Evolutionary conservation across 352 stramenopile genomes (phyloP), one percentile per base, ranked within the genome.

Genomic region (Pythium utonaiense): DNA sequence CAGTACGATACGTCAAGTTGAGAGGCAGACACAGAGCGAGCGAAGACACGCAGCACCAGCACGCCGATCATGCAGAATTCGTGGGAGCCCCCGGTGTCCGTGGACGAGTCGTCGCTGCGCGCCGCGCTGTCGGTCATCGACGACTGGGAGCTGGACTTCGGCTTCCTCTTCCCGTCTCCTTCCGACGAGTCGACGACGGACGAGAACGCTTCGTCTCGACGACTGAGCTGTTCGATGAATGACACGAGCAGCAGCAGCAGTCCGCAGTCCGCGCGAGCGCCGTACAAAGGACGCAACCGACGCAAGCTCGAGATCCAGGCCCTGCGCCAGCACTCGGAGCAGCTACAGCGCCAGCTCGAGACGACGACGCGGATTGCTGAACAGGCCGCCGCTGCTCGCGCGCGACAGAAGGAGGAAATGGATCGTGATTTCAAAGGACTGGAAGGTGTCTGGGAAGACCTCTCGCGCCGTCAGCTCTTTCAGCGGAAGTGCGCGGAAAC

Each of bases 271-370:
- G 8, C 49, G 4, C 49, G 49, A 28, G 47, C 30, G 25, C 22
- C 25, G 16, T 60, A 60, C 42, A 53, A 31, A 16, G 41, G 53
- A 9, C 41, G 53, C 41, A 60, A 60, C 41, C 53, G 41, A 7
- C 53, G 53, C 41, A 60, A 60, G 41, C 41, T 53, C 27, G 53
- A 60, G 42, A 60, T 60, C 42, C 53, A 47, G 42, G 40, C 53
- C n/a, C 28, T 60, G 27, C 53, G 53, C 27, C 24, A 53, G 19
- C 41, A 60, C 27, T n/a, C 41, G 5, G 17, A 19, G 19, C 27
- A 40, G 10, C 41, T 60, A 16, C 17, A 51, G 19, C 17, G 30
- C 5, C 38, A 52, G 25, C 40, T 60, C 25, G 38, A 51, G 5
- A 17, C 22, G 40, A 34, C 34, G 3, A 24, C 17, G n/a, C 38